Conservation (phyloP, 1,139 yeast species). For the Suhomyces bolitotheri region DNA sequence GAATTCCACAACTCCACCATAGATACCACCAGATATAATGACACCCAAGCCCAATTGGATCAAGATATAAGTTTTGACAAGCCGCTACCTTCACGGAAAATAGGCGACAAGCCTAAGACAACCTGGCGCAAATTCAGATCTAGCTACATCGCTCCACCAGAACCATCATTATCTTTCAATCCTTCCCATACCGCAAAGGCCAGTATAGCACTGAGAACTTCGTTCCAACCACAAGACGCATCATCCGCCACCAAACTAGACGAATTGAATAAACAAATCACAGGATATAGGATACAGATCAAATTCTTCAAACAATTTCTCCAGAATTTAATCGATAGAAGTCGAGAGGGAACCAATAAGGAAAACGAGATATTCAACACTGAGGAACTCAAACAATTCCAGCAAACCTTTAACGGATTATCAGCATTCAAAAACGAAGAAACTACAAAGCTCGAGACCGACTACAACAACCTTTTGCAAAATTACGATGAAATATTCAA, state of each 20-base stretch:
- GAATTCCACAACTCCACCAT: slow-evolving; percentile 25
- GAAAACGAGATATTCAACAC: slow-evolving; percentile 19
- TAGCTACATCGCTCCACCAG: slow-evolving; percentile 17
- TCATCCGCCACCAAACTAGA: slow-evolving; percentile 25
- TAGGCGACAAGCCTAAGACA: slow-evolving; percentile 1
- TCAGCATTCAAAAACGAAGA: slow-evolving; percentile 16
- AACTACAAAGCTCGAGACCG: slow-evolving; percentile 16
- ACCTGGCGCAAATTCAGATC: slow-evolving; percentile 36
- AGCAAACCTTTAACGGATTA: slow-evolving; percentile 22
- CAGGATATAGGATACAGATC: slow-evolving; percentile 46
- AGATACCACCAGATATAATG: slow-evolving; percentile 27
- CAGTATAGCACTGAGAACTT: slow-evolving; percentile 8
- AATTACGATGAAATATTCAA: slow-evolving; percentile 39
- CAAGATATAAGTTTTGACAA: slow-evolving; percentile 29
- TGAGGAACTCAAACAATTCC: slow-evolving; percentile 27
- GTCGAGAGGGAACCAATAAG: slow-evolving; percentile 7
- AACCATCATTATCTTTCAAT: slow-evolving; percentile 6
- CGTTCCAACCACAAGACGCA: slow-evolving; percentile 18
- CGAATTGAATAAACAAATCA: slow-evolving; percentile 40
- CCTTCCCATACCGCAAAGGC: slow-evolving; percentile 10
- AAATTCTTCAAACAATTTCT: slow-evolving; percentile 44
- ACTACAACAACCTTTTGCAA: slow-evolving; percentile 23
- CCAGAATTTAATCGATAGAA: slow-evolving; percentile 37
- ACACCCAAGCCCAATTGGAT: slow-evolving; percentile 35
- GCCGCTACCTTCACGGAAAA: slow-evolving; percentile 2